Evolutionary conservation across 192 early-diverging fungal genomes (phyloP).

Genomic region (Linnemannia elongata): DNA sequence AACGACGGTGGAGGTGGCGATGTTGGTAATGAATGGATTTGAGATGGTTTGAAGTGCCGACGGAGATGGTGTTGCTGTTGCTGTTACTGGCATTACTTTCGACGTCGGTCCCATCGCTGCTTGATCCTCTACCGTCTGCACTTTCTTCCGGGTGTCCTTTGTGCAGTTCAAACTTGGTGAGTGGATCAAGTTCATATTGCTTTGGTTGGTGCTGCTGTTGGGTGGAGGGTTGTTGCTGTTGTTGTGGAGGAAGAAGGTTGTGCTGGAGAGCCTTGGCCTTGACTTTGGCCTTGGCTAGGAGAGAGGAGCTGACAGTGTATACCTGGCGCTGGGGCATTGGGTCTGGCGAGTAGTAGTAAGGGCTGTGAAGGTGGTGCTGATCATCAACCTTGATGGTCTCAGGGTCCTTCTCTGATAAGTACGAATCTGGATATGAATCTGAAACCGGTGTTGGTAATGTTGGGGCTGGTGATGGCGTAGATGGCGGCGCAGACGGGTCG

Average conservation of each 20-base stretch:
- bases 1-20: neutral
- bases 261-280: slow-evolving; percentile 27
- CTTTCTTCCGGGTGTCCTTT: slow-evolving; percentile 9
- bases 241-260: neutral
- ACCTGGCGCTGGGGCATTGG: slow-evolving; percentile 34
- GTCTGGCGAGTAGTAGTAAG: neutral
- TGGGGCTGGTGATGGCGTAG: neutral
- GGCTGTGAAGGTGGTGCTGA: neutral
- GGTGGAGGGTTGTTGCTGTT: neutral
- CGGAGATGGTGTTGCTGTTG: slow-evolving; percentile 24
- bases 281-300: slow-evolving; percentile 44
- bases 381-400: neutral
- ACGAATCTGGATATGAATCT: slow-evolving; percentile 13
- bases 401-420: slow-evolving; percentile 3
- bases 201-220: slow-evolving; percentile 10
- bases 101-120: slow-evolving; percentile 13
- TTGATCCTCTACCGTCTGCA: slow-evolving; percentile 10
- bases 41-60: neutral
- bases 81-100: slow-evolving; percentile 36
- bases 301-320: slow-evolving; percentile 36
- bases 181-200: slow-evolving; percentile 2
- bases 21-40: neutral
- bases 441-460: neutral
- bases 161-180: neutral
- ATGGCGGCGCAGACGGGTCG: neutral